Evolutionary conservation across 345 rosid species (phyloP).

Genomic region (Abelmoschus esculentus): DNA sequence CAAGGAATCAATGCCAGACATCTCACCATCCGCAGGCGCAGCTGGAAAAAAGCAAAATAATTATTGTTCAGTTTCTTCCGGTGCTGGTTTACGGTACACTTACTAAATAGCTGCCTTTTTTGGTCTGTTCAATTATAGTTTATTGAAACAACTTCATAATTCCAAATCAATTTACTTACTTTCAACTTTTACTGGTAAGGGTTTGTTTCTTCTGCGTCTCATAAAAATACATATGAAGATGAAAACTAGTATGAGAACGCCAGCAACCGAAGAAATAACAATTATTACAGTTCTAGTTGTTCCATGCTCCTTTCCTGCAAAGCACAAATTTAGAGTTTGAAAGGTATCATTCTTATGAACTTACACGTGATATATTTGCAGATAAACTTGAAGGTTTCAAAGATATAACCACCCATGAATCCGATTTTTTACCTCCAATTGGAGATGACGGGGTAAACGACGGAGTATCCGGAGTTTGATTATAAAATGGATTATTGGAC

Average conservation of each 20-base stretch:
- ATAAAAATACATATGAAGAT: not conserved
- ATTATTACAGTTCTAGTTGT: not conserved
- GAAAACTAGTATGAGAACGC: not conserved
- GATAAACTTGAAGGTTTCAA: not conserved
- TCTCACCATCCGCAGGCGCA: not conserved
- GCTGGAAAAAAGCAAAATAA: not conserved
- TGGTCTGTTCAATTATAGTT: not conserved
- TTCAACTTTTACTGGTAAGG: not conserved
- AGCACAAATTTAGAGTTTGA: not conserved
- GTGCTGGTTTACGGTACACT: too few relatives aligned
- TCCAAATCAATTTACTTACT: conserved; percentile 10
- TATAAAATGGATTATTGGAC: not conserved
- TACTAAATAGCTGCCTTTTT: too few relatives aligned
- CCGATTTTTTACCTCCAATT: not conserved
- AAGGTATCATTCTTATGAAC: too few relatives aligned
- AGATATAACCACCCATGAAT: not conserved
- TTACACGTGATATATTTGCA: too few relatives aligned
- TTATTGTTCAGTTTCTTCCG: not conserved
- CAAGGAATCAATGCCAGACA: conserved; percentile 7
- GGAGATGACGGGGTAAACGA: not conserved
- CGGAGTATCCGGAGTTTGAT: not conserved
- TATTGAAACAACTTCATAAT: not conserved
- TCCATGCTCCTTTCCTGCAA: conserved; percentile 3
- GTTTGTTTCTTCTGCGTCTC: not conserved
- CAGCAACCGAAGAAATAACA: conserved; percentile 2